Base-by-base conservation (phyloP, 768 basidiomycete genomes). In the Termitomyces sp. region DNA sequence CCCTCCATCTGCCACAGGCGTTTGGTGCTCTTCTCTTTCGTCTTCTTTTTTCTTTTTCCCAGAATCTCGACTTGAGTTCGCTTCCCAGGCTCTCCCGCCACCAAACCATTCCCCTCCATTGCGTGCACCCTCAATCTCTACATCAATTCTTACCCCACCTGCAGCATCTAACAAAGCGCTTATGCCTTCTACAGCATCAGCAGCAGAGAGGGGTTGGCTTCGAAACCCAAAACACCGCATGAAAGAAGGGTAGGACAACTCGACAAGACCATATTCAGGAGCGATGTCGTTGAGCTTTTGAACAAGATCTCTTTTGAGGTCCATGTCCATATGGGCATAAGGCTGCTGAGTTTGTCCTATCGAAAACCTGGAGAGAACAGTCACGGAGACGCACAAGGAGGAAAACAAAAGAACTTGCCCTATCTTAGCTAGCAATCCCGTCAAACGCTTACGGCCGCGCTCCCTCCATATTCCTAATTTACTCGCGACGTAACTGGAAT, bases 101-200 rank as follows among this genome's bases (percentile, higher is more conserved):
- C 93, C 94, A 66, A 98, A 98, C 94, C 95, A 96, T 72, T 98
- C 95, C 3, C 95, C 95, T 13, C 95, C 95, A 57, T 92, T 89
- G 48, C 88, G 79, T 32, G 88, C 82, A 37, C 94, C 93, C 68
- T 95, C 92, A 10, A 89, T 73, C 70, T 97, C 95, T 16, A 98
- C 78, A 65, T 98, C 94, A 72, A 99, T 82, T 46, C 85, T 77
- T n/a, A 96, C 80, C 2, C 97, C 95, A 43, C 84, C 86, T 2
- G 94, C 95, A 14, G 94, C 92, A 63, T 98, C 95, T 29, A 98
- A 72, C 43, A 99, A 77, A 1, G 95, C 92, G 20, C 83, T 79
- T 46, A 97, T 75, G 13, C 90, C 92, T 69, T 98, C 97, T 0
- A 98, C 89, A 14, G 91, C 90, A 69, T 99, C 97, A 4, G 93